Evolutionary conservation across 768 basidiomycete genomes (phyloP), one percentile per base, ranked within the genome.

Genomic region (Trametes villosa): DNA sequence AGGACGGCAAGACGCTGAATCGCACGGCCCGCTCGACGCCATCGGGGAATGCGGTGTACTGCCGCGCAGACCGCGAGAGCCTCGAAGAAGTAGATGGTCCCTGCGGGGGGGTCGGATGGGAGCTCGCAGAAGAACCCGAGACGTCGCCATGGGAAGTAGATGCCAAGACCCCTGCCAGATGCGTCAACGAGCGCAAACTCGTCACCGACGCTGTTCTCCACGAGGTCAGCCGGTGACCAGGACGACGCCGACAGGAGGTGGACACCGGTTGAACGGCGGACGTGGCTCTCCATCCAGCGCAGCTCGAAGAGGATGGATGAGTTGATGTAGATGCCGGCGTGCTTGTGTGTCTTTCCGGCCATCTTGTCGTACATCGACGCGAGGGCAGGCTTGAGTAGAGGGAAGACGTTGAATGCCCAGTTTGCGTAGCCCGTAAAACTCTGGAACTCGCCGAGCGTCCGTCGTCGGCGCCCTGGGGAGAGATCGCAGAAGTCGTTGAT

Each of bases 391-490:
- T 66, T 61, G 0, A 76, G 57, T 0, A 75, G 61, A 0, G 76
- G 76, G 27, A 64, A 74, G 1, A 77, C 74, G 50, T 79, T 79
- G 30, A 79, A 65, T 0, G 52, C 51, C 78, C 79, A 81, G 55
- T 79, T 81, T 12, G 76, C 38, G 63, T 70, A 75, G 0, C 80
- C 79, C 0, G 70, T 71, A 2, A 79, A 53, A 0, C 40, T 40
- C 49, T 76, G 76, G 20, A 71, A 78, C 0, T 75, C 67, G 2
- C 63, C 38, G 2, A 72, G 65, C 6, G 63, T 5, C 9, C 50
- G 49, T 2, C 57, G 47, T 5, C 53, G 48, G 9, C 22, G 33
- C 12, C 20, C 22, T 5, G 31, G 27, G 1, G 36, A 12, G 48
- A 18, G 5, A 1, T 11, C 3, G 30, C 20, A 20, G 26, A 62